These are phyloP conservation scores for Helicocarpus griseus DNA, from an alignment of 2,329 filamentous ascomycete species.

Conservation along the genomic window DNA sequence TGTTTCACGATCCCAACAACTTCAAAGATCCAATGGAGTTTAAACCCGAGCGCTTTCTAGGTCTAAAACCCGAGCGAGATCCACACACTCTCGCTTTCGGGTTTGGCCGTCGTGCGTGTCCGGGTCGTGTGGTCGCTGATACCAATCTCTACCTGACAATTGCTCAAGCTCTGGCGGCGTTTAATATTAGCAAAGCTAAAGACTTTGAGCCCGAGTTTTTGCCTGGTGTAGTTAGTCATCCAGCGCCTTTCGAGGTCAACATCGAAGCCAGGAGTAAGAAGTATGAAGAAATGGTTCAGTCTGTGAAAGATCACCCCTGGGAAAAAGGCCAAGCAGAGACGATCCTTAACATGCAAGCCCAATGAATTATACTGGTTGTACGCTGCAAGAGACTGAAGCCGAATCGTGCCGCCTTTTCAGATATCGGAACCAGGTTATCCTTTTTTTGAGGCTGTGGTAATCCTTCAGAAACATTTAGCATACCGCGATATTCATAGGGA, in stretches of 20 bases:
- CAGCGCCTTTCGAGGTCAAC: constrained; percentile 24
- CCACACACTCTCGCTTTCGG: constrained; percentile 27
- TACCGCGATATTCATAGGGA: too few relatives aligned
- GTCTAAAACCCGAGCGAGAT: constrained; percentile 25
- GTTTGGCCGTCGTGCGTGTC: constrained; percentile 35
- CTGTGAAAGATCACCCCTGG: constrained; percentile 30
- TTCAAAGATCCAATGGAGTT: constrained; percentile 32
- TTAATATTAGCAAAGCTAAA: constrained; percentile 31
- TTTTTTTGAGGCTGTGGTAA: too few relatives aligned
- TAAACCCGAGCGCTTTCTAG: constrained; percentile 35
- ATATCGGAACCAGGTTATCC: too few relatives aligned
- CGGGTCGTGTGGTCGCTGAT: constrained; percentile 35
- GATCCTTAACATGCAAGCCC: too few relatives aligned
- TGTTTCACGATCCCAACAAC: constrained; percentile 27
- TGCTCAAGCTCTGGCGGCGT: constrained; percentile 38
- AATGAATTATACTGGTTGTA: too few relatives aligned
- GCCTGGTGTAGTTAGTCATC: constrained; percentile 27
- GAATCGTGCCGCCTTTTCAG: too few relatives aligned
- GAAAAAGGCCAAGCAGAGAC: constrained; percentile 29
- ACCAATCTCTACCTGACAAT: constrained; percentile 31
- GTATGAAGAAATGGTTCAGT: constrained; percentile 24
- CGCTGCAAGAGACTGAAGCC: too few relatives aligned
- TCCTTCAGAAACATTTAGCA: too few relatives aligned
- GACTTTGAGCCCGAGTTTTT: constrained; percentile 26
- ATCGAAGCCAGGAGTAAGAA: constrained; percentile 27